These are phyloP conservation scores for Magnusiomyces magnusii DNA, from an alignment of 1,139 yeast species.

Conservation along the genomic window DNA sequence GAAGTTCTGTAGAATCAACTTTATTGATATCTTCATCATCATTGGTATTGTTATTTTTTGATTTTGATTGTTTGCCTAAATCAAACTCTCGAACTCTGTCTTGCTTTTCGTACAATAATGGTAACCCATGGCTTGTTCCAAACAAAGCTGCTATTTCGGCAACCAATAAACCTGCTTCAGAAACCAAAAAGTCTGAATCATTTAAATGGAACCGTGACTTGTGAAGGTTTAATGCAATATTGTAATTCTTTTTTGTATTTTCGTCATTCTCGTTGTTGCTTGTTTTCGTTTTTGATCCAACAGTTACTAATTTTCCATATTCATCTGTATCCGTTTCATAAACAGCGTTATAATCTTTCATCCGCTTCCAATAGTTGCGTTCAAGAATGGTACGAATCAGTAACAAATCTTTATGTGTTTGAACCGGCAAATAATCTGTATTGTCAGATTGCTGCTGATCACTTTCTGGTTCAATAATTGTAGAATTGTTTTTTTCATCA, in stretches of 20 bases:
- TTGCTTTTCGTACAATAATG: constrained; percentile 15
- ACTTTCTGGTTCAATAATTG: no score
- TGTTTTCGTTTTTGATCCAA: constrained; percentile 4
- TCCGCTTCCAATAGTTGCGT: constrained; percentile 14
- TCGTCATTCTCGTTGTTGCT: no score
- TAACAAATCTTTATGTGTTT: not conserved
- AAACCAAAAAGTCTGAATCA: not conserved
- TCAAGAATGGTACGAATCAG: constrained; percentile 7
- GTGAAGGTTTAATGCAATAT: not conserved
- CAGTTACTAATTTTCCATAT: not conserved
- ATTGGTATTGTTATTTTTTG: no score
- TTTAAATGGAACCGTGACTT: not conserved
- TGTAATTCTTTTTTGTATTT: no score
- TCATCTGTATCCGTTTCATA: constrained; percentile 3
- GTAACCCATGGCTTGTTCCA: constrained; percentile 11
- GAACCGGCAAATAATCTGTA: not conserved
- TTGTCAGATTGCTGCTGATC: not conserved
- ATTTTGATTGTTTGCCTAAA: not conserved
- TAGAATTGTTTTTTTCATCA: no score
- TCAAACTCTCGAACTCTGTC: constrained; percentile 7
- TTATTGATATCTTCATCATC: no score
- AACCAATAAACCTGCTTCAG: constrained; percentile 15
- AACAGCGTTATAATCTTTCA: constrained; percentile 12
- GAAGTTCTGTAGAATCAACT: not conserved
- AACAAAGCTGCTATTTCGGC: constrained; percentile 16